Conservation (phyloP, 2,329 filamentous ascomycete species). For the Sarocladium brachiariae region DNA sequence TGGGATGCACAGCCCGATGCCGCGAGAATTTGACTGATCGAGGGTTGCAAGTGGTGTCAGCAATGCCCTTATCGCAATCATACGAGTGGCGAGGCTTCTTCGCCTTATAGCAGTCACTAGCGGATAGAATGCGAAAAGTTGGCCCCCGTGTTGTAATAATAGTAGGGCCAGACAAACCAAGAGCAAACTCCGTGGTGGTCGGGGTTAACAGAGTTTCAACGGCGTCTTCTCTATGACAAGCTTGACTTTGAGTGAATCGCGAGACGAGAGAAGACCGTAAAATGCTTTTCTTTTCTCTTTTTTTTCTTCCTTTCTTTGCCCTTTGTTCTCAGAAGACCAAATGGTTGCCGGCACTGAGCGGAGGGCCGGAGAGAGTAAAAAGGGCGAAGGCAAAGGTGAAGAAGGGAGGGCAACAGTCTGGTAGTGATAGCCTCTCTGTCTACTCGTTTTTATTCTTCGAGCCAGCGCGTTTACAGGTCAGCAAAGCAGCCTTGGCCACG, state of each 20-base stretch:
- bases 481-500: too few relatives aligned
- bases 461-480: too few relatives aligned
- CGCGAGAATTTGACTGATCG: background rate
- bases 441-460: too few relatives aligned
- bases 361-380: too few relatives aligned
- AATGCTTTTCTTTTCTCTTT: too few relatives aligned
- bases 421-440: background rate
- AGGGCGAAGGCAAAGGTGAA: background rate
- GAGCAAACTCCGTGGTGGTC: too few relatives aligned
- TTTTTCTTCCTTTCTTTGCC: too few relatives aligned
- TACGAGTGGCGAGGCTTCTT: background rate
- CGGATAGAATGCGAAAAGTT: background rate
- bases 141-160: background rate
- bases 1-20: background rate
- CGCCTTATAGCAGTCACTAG: conserved; percentile 1
- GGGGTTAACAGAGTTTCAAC: background rate
- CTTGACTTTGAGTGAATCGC: background rate
- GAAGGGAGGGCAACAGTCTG: conserved; percentile 5
- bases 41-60: background rate
- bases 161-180: background rate
- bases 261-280: too few relatives aligned
- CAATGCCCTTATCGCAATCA: background rate
- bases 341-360: too few relatives aligned
- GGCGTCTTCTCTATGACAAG: background rate
- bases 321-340: too few relatives aligned